Percentiles rank a stretch among this genome's conserved stretches.
Evolutionary conservation across 2,329 filamentous ascomycete genomes (phyloP).

Genomic region (Fusarium armeniacum): DNA sequence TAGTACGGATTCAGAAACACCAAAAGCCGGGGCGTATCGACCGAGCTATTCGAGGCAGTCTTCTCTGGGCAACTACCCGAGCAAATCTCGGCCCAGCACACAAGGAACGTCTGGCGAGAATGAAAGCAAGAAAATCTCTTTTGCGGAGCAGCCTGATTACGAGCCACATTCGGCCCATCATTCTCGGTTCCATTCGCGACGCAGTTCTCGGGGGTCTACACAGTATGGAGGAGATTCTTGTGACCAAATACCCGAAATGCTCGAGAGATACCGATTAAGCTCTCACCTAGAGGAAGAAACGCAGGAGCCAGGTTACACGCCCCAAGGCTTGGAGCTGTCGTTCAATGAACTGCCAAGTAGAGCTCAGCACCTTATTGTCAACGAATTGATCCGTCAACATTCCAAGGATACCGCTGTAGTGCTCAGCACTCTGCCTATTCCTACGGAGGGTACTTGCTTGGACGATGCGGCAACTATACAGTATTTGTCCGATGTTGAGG

Average conservation of each 20-base stretch:
- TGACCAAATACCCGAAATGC: slow-evolving; percentile 61
- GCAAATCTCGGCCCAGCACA: slow-evolving; percentile 73
- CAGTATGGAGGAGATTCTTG: slow-evolving; percentile 54
- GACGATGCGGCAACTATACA: slow-evolving; percentile 78
- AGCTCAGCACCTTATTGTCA: slow-evolving; percentile 87
- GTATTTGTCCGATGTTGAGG: slow-evolving; percentile 83
- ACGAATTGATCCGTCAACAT: slow-evolving; percentile 81
- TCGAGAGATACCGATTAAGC: slow-evolving; percentile 56
- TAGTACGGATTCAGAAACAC: slow-evolving; percentile 47
- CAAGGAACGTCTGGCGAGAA: slow-evolving; percentile 67
- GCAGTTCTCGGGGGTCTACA: slow-evolving; percentile 54
- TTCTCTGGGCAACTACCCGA: slow-evolving; percentile 72
- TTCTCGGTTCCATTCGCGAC: slow-evolving; percentile 55
- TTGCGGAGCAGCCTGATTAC: slow-evolving; percentile 60
- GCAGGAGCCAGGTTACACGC: slow-evolving; percentile 63
- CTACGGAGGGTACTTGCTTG: slow-evolving; percentile 79
- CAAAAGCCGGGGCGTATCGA: slow-evolving; percentile 52
- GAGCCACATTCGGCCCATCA: slow-evolving; percentile 37
- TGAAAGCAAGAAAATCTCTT: slow-evolving; percentile 74
- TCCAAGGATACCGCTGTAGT: slow-evolving; percentile 81
- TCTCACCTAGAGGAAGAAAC: slow-evolving; percentile 47
- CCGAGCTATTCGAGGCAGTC: slow-evolving; percentile 59
- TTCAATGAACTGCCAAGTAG: slow-evolving; percentile 90
- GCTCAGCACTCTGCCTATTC: slow-evolving; percentile 87
- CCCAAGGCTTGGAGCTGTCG: slow-evolving; percentile 76